A percentile compares a stretch with the other conserved stretches of the same genome.
Evolutionary conservation across 148 eudicot species (phyloP).

Genomic region (Chenopodium suecicum): DNA sequence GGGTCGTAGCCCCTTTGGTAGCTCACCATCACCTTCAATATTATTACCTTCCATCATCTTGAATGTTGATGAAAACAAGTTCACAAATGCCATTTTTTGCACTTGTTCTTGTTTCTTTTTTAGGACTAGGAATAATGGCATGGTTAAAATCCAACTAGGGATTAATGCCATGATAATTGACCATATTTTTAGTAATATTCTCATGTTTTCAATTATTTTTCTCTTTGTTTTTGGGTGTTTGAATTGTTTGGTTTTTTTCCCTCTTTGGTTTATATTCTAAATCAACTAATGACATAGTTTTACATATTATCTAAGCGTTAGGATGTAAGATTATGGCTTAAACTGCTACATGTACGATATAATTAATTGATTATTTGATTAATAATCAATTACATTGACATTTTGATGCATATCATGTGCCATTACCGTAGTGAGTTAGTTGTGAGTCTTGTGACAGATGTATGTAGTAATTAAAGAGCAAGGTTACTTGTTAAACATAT

Average conservation of each 20-base stretch:
- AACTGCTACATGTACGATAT: background rate
- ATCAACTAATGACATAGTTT: background rate
- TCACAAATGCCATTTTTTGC: background rate
- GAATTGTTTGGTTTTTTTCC: background rate
- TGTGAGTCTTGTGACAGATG: too few relatives aligned
- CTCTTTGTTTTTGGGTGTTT: background rate
- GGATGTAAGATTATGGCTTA: background rate
- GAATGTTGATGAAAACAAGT: background rate
- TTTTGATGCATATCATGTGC: too few relatives aligned
- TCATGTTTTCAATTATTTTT: background rate
- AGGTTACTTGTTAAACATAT: too few relatives aligned
- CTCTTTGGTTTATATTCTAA: background rate
- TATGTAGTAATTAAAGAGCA: too few relatives aligned
- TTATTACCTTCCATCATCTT: background rate
- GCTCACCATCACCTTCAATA: background rate
- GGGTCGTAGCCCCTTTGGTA: conserved; percentile 29
- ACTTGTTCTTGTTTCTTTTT: conserved; percentile 1
- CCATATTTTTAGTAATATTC: background rate
- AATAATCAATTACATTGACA: too few relatives aligned
- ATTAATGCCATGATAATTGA: conserved; percentile 6
- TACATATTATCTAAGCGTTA: background rate
- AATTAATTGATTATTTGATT: too few relatives aligned
- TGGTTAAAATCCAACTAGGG: conserved; percentile 4
- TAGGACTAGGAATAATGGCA: background rate
- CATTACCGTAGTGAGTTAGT: too few relatives aligned